A percentile compares a stretch with the other conserved stretches of the same genome.
Evolutionary conservation across 768 basidiomycete species (phyloP).

Genomic region (Lactarius indigo): DNA sequence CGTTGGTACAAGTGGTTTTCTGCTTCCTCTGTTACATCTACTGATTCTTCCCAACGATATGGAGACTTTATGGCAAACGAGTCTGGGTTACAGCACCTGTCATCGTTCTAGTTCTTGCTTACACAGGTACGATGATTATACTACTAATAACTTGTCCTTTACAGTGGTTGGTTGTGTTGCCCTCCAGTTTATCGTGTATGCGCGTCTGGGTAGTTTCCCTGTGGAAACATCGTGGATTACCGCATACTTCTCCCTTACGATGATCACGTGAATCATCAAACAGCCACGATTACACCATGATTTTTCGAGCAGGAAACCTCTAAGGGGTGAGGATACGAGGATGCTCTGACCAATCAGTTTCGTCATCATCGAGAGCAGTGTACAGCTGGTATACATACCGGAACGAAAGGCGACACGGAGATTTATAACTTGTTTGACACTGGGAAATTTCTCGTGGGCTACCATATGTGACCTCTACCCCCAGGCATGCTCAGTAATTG

Average conservation of each 20-base stretch:
- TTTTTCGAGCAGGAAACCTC: neutral
- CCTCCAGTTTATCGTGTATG: neutral
- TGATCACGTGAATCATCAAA: neutral
- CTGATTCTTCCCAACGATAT: neutral
- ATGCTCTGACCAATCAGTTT: neutral
- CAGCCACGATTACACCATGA: neutral
- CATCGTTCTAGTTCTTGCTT: neutral
- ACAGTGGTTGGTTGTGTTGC: neutral
- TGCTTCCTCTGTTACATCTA: neutral
- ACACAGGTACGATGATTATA: neutral
- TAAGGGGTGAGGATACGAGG: neutral
- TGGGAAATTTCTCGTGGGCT: neutral
- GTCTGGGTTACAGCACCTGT: neutral
- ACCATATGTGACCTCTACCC: too few relatives aligned
- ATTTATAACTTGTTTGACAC: too few relatives aligned
- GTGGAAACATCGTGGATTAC: neutral
- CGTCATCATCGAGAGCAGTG: conserved; percentile 4
- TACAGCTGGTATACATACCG: too few relatives aligned
- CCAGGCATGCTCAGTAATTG: too few relatives aligned
- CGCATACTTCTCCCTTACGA: neutral
- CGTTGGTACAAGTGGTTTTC: neutral
- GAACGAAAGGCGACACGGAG: too few relatives aligned
- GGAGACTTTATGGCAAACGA: neutral
- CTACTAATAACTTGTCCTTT: neutral
- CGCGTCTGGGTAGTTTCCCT: neutral